Base-by-base conservation (phyloP, 73 alveolate genomes). In the Diophrys appendiculata region DNA sequence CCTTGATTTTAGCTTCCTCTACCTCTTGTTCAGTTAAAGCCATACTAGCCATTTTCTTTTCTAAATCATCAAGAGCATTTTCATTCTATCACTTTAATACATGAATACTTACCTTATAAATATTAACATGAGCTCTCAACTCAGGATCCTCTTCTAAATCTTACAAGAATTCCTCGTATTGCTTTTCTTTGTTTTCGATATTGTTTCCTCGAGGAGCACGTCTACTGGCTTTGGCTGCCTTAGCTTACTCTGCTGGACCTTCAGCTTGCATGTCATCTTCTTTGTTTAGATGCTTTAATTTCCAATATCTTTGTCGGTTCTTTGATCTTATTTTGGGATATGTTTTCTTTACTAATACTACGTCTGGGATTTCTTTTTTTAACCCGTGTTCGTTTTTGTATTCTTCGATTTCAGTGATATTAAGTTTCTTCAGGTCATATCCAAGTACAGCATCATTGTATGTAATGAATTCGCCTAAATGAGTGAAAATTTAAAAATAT, bases 91-190 rank as follows among this genome's bases (percentile, higher is more conserved):
- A 11, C 60, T 11, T 43, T 28, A 69, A 2, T 8, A 8, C 27
- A 14, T 11, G 11, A 5, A 69, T 8, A 24, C 77, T 69, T 25
- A 25, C 95, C 67, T 90, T 92, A 81, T 88, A 95, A 43, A 95
- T 79, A 85, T 90, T 90, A 32, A 95, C 81, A 43, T 88, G 69
- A 65, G 80, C 85, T 82, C 99, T 87, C 32, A 95, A 77, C 29
- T 93, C 99, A 65, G 93, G 93, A 69, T 91, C 97, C 67, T 91
- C 95, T 73, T 95, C 99, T 43, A 95, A 80, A 69, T 95, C 99
- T 69, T 87, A 70, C 83, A 93, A 68, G 92, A 95, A 95, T 83
- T 93, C 97, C 33, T 95, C 99, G 68, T 82, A 76, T 71, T 95
- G 97, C 70, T 82, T 86, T 65, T 80, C 77, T 13, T 68, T 31